Evolutionary conservation across 306 rosid genomes (phyloP).

Genomic region (Calophaca sinica): DNA sequence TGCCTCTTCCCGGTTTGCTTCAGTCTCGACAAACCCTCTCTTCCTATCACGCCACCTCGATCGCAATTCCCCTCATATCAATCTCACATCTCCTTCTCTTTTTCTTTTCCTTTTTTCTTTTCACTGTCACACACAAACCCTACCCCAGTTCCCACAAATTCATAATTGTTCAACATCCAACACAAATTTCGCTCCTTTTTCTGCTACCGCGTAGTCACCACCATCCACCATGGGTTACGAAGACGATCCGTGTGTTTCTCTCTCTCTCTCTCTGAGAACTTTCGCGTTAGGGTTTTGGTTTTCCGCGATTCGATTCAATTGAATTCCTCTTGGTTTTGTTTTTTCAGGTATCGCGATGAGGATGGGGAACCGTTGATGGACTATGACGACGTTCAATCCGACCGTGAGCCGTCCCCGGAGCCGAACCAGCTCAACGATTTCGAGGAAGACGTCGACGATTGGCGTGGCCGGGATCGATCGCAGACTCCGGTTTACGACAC

Average conservation of each 20-base stretch:
- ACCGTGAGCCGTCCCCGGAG: constrained; percentile 77
- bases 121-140: not conserved
- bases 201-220: not conserved
- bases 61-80: not conserved
- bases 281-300: constrained; percentile 45
- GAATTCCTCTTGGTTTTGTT: not conserved
- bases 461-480: constrained; percentile 68
- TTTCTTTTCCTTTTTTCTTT: not conserved
- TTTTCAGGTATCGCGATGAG: constrained; percentile 86
- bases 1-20: not conserved
- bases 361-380: constrained; percentile 97
- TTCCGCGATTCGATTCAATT: constrained; percentile 29
- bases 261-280: not conserved
- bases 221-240: constrained; percentile 68
- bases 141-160: not conserved
- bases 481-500: constrained; percentile 82
- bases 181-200: not conserved
- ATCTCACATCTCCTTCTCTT: not conserved
- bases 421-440: constrained; percentile 64
- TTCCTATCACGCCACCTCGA: not conserved
- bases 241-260: constrained; percentile 71
- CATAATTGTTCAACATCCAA: not conserved
- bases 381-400: constrained; percentile 75
- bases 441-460: constrained; percentile 59
- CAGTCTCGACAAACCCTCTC: not conserved